phyloP scores from a whole-genome alignment of 2,329 filamentous ascomycete genomes.

The Capronia americana region DNA sequence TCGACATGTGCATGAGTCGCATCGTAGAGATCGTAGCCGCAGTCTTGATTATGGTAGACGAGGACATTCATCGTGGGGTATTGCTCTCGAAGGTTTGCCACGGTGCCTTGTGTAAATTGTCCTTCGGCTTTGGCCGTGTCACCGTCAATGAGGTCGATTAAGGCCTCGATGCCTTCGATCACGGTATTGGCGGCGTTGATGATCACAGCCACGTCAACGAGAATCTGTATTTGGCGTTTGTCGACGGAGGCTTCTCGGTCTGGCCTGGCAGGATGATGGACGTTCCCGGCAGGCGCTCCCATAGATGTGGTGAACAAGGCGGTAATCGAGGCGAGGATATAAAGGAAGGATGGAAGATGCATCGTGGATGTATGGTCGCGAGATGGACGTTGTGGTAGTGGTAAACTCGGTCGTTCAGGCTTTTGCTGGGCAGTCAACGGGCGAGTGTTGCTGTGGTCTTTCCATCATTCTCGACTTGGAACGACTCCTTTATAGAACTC shows the following conservation, averaged over 20 bases:
- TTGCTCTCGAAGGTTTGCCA: neutral
- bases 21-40: slow-evolving; percentile 10
- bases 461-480: neutral
- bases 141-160: slow-evolving; percentile 3
- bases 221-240: slow-evolving; percentile 4
- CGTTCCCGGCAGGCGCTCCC: neutral
- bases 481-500: neutral
- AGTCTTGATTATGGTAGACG: slow-evolving; percentile 12
- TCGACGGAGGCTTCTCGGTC: neutral
- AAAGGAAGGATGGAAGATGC: slow-evolving; percentile 5
- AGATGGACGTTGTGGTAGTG: neutral
- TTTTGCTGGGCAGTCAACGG: neutral
- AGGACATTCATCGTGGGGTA: slow-evolving; percentile 19
- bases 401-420: neutral
- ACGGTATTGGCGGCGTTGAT: neutral
- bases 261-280: neutral
- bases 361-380: neutral
- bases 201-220: slow-evolving; percentile 7
- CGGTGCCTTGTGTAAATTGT: slow-evolving; percentile 2
- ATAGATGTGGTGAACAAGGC: neutral
- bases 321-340: neutral
- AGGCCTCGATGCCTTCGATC: slow-evolving; percentile 8
- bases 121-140: slow-evolving; percentile 5
- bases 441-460: neutral
- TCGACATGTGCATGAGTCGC: slow-evolving; percentile 13